Evolutionary conservation across 73 alveolate species (phyloP), one percentile per base, ranked within the genome.

Genomic region (Paramecium tetraurelia): DNA sequence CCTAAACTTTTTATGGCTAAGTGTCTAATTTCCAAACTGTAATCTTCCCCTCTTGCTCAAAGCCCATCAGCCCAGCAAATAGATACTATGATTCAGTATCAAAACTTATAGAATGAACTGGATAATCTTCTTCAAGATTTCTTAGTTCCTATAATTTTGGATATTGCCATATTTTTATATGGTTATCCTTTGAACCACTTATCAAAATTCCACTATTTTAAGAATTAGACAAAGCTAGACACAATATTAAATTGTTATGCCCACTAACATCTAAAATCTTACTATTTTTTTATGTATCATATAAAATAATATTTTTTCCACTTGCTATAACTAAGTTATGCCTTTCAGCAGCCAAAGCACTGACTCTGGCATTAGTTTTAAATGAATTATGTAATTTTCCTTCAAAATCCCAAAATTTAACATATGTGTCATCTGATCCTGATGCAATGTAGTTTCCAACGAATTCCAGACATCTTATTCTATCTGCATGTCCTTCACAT

Each of bases 111-210:
- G 86, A 70, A 31, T 38, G 59, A 33, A 71, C 43, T 1, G 86
- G 86, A 71, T 71, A 71, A 71, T 71, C 86, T 71, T 71, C 86
- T 8, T 33, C 53, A 71, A 71, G 36, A 35, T 4, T 31, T n/a
- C 36, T 71, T 8, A 71, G 9, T 38, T 35, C 53, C 11, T 71
- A 8, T 29, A 71, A n/a, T 35, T 11, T 71, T 35, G 86, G 86
- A 71, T 71, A 71, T 35, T 71, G 18, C 86, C 86, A 71, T n/a
- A 71, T 27, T 71, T 71, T 71, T 20, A 71, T 38, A 7, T 35
- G 18, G 18, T 31, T 71, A 35, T 71, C 86, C 21, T 38, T 71
- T 71, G 86, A 71, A 11, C 86, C 86, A 4, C 59, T 35, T 27
- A 71, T 35, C 43, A 71, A 71, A 27, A 71, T 35, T 16, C 86